These are phyloP conservation scores for Ceratonia siliqua DNA, from an alignment of 306 rosid species.

Conservation along the genomic window DNA sequence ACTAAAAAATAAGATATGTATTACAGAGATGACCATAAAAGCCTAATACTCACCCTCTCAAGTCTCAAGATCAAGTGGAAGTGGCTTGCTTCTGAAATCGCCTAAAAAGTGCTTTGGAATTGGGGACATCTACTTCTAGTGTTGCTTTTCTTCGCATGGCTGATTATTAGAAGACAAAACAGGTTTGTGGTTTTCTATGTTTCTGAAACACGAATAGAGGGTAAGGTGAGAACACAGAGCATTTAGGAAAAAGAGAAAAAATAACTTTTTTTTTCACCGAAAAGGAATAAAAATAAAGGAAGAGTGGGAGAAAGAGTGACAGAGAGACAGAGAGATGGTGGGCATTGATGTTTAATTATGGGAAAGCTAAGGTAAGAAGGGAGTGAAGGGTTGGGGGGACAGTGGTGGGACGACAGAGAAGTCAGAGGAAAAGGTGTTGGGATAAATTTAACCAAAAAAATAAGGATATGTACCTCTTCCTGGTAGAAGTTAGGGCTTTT, in stretches of 20 bases:
- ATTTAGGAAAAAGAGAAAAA: neutral
- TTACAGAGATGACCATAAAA: conserved; percentile 24
- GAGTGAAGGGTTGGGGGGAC: conserved; percentile 44
- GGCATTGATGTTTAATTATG: conserved; percentile 59
- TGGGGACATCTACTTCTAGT: conserved; percentile 44
- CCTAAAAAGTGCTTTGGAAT: conserved; percentile 45
- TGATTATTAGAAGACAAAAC: conserved; percentile 48
- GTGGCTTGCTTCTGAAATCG: conserved; percentile 28
- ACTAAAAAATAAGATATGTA: conserved; percentile 12
- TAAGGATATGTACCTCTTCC: conserved; percentile 30
- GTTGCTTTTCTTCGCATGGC: conserved; percentile 38
- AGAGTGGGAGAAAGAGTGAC: conserved; percentile 1
- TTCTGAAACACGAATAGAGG: conserved; percentile 35
- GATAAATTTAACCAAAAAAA: conserved; percentile 1
- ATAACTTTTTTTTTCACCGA: neutral
- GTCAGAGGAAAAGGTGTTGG: conserved; percentile 40
- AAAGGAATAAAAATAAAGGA: conserved; percentile 22
- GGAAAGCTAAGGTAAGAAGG: conserved; percentile 53
- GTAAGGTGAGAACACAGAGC: conserved; percentile 21
- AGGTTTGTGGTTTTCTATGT: conserved; percentile 37
- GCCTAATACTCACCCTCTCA: conserved; percentile 31
- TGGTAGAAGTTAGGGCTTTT: conserved; percentile 34
- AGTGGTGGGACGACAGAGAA: conserved; percentile 49
- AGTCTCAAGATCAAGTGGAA: conserved; percentile 37
- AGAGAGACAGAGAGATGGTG: conserved; percentile 40